A percentile compares a stretch with the other conserved stretches of the same genome.
Conservation (phyloP, 1,139 yeast species). For the Eremothecium gossypii region DNA sequence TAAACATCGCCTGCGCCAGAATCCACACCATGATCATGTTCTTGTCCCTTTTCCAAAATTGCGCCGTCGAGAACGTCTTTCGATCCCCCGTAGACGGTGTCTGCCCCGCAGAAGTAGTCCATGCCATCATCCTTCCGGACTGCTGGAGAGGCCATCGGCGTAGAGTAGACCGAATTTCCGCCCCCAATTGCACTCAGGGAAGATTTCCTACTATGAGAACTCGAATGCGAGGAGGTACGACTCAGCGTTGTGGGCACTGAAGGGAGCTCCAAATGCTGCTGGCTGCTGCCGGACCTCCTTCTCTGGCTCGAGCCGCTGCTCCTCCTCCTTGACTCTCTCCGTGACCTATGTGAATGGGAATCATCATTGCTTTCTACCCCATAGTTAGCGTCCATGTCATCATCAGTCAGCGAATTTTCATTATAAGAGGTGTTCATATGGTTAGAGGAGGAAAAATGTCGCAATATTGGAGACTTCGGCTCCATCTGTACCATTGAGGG, state of each 20-base stretch:
- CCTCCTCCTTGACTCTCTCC: conserved; percentile 3
- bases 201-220: conserved; percentile 26
- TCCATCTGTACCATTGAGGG: conserved; percentile 62
- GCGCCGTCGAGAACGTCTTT: conserved; percentile 3
- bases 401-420: conserved; percentile 28
- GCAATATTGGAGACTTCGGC: conserved; percentile 61
- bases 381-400: conserved; percentile 15
- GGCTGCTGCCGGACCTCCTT: conserved; percentile 6
- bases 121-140: conserved; percentile 10
- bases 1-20: conserved; percentile 7
- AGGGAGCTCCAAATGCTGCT: conserved; percentile 10
- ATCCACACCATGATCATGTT: conserved; percentile 5
- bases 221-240: conserved; percentile 18
- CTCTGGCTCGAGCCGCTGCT: conserved; percentile 1
- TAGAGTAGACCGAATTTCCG: conserved; percentile 24
- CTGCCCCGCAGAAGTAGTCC: conserved; percentile 14
- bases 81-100: background rate
- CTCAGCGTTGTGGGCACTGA: conserved; percentile 7
- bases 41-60: conserved; percentile 1
- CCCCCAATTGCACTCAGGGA: conserved; percentile 16
- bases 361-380: conserved; percentile 9
- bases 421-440: conserved; percentile 20
- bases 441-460: conserved; percentile 26
- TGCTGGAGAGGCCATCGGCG: conserved; percentile 28
- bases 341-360: conserved; percentile 9